Evolutionary conservation across 2,329 filamentous ascomycete species (phyloP), one percentile per base, ranked within the genome.

Genomic region (Paraphoma sp.): DNA sequence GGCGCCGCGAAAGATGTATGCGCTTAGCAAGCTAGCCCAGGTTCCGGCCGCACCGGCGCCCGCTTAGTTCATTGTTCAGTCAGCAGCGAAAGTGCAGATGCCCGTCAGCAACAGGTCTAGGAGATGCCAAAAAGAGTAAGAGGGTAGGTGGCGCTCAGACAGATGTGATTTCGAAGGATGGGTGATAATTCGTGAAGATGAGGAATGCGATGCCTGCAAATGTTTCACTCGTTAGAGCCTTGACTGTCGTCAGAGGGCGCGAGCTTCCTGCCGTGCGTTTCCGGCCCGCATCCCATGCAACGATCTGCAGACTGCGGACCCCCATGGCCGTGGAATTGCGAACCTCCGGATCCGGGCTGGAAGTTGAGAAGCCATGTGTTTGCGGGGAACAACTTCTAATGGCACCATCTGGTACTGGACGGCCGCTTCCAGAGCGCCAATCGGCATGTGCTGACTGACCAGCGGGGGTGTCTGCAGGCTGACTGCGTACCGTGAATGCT

Each of bases 31-130:
- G 56, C 59, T 57, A 56, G 57, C 56, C 51, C 46, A 23, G 23
- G 23, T 49, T 57, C 63, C 65, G 63, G 56, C 52, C 52, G 54
- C 53, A 64, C 61, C 60, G 56, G 59, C 44, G 40, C 42, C 51
- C 28, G 47, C 29, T 45, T 64, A 63, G 61, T 59, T 60, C 50
- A 49, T 53, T 53, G 56, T 59, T 54, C 59, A 59, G 62, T 66
- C 56, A 65, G 60, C 58, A 56, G 49, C 14, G 42, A 33, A 29
- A 38, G 40, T 36, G 55, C 49, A 55, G 31, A 33, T 36, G 47
- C 17, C 9, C 10, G 47, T 16, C 49, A 53, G 55, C 54, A 51
- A 53, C 42, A 12, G 54, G 45, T 36, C 41, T 52, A 45, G 33
- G 29, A 31, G 40, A 30, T 5, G 18, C 55, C 49, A 16, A 18